Percentiles rank a stretch among this genome's conserved stretches.
phyloP scores from a whole-genome alignment of 2,329 filamentous ascomycete species.

The Ceratocystiopsis sp. region DNA sequence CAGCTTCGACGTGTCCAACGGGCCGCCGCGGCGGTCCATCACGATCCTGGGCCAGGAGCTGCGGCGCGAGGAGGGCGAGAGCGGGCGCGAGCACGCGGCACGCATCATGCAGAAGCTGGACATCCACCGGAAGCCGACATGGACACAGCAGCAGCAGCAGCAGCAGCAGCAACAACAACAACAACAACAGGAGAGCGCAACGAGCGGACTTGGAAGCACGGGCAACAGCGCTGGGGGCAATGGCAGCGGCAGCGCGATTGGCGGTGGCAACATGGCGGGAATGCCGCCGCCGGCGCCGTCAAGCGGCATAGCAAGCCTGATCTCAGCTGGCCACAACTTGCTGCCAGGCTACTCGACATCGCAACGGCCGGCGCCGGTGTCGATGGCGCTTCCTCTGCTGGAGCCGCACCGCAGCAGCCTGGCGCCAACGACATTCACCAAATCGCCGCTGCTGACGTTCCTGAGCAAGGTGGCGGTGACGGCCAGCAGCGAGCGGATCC shows the following conservation, averaged over 20 bases:
- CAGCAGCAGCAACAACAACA: too few species aligned
- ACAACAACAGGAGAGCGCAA: neutral
- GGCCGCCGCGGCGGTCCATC: slow-evolving; percentile 34
- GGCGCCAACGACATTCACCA: slow-evolving; percentile 68
- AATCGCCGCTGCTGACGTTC: slow-evolving; percentile 67
- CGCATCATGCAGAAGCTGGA: slow-evolving; percentile 89
- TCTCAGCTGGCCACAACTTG: slow-evolving; percentile 68
- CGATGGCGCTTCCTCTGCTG: slow-evolving; percentile 19
- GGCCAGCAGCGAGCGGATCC: slow-evolving; percentile 58
- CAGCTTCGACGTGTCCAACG: slow-evolving; percentile 51
- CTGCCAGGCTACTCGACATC: slow-evolving; percentile 35
- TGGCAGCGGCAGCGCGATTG: slow-evolving; percentile 20
- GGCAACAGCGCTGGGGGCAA: neutral
- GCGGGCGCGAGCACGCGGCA: slow-evolving; percentile 62
- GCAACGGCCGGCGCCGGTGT: slow-evolving; percentile 10
- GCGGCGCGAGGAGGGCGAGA: slow-evolving; percentile 50
- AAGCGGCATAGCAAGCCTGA: slow-evolving; percentile 65
- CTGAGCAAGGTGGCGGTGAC: slow-evolving; percentile 75
- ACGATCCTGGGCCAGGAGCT: slow-evolving; percentile 35
- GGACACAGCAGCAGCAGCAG: too few species aligned
- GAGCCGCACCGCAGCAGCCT: slow-evolving; percentile 43
- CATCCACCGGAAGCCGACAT: slow-evolving; percentile 60
- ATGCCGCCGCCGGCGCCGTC: slow-evolving; percentile 24
- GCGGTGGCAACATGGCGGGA: slow-evolving; percentile 10
- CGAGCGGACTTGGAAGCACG: neutral